Percentiles rank a stretch among this genome's conserved stretches.
These are phyloP conservation scores for Hyaloperonospora brassicae DNA, from an alignment of 352 stramenopile genomes.

Conservation along the genomic window DNA sequence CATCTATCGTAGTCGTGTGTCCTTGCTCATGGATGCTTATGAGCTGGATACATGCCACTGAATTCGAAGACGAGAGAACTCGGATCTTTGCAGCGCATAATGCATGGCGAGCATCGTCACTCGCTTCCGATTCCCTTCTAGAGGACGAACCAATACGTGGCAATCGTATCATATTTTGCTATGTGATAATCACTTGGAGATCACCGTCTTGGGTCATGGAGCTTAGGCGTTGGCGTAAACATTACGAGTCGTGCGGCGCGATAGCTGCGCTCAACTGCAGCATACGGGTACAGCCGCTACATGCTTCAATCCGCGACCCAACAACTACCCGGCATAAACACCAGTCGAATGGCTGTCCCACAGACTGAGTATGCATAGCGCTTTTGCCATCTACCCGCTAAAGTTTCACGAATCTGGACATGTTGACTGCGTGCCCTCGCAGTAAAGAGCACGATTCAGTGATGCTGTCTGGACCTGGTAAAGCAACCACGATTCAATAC, in stretches of 20 bases:
- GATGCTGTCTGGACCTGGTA: conserved; percentile 28
- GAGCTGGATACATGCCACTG: conserved; percentile 2
- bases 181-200: conserved; percentile 36
- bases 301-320: conserved; percentile 36
- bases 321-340: conserved; percentile 34
- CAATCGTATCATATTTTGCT: conserved; percentile 21
- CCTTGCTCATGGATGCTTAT: not conserved
- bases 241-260: conserved; percentile 40
- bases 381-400: conserved; percentile 19
- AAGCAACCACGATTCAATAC: conserved; percentile 34
- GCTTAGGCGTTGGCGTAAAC: conserved; percentile 35
- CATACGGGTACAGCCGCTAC: conserved; percentile 35
- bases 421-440: conserved; percentile 33
- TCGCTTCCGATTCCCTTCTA: not conserved
- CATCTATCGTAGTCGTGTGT: not conserved
- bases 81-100: conserved; percentile 33
- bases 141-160: conserved; percentile 14
- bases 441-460: conserved; percentile 26
- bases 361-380: conserved; percentile 14
- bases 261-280: conserved; percentile 35
- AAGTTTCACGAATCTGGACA: conserved; percentile 34
- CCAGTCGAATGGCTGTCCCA: not conserved
- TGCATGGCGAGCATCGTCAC: conserved; percentile 4
- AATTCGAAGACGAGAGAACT: too few species aligned
- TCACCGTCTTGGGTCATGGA: conserved; percentile 42